Evolutionary conservation across 2,329 filamentous ascomycete genomes (phyloP).

Genomic region (Penicillium sp.): DNA sequence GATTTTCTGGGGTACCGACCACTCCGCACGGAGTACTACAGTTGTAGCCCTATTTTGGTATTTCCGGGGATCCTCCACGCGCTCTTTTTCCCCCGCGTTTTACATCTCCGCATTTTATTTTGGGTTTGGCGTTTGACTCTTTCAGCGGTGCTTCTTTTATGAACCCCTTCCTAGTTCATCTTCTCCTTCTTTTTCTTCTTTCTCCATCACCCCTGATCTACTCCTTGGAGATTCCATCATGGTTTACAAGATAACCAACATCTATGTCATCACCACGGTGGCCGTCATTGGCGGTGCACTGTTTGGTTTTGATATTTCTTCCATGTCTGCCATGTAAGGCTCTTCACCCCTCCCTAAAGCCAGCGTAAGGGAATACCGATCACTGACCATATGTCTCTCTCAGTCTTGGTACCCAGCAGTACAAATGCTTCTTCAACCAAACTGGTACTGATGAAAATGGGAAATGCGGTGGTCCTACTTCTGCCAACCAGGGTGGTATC

Average conservation of each 20-base stretch:
- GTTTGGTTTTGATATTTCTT: constrained; percentile 77
- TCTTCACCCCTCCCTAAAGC: too few species aligned
- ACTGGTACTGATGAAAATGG: constrained; percentile 33
- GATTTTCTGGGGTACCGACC: background rate
- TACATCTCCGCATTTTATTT: background rate
- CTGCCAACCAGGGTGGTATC: constrained; percentile 65
- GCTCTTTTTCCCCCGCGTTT: background rate
- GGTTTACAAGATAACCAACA: constrained; percentile 50
- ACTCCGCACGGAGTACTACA: background rate
- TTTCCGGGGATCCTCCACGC: background rate
- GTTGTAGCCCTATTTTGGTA: background rate
- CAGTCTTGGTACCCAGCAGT: constrained; percentile 63
- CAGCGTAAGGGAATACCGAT: background rate
- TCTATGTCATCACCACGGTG: constrained; percentile 60
- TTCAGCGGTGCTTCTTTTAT: background rate
- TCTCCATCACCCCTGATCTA: background rate
- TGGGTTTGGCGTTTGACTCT: background rate
- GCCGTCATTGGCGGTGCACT: constrained; percentile 65
- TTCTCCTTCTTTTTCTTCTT: background rate
- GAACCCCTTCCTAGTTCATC: constrained; percentile 2
- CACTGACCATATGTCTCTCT: background rate
- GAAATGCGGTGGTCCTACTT: constrained; percentile 44
- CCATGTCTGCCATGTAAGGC: constrained; percentile 62
- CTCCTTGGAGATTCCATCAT: constrained; percentile 23
- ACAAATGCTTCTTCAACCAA: constrained; percentile 70